phyloP scores from a whole-genome alignment of 257 asterid species.

The Oldenlandia corymbosa region DNA sequence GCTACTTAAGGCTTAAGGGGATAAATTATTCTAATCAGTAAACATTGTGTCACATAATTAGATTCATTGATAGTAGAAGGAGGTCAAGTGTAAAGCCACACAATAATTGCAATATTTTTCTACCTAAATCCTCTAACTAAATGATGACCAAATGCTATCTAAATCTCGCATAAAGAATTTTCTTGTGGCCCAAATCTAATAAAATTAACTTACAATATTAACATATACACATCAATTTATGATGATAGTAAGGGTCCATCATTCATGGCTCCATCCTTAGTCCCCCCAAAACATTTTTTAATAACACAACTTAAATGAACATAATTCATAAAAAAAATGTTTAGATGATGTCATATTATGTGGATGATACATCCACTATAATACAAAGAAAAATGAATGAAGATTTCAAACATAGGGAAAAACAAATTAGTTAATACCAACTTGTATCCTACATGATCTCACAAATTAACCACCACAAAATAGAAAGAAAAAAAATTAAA shows the following conservation, averaged over 20 bases:
- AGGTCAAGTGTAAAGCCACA: neutral
- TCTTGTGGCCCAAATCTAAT: slow-evolving; percentile 9
- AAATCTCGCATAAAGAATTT: neutral
- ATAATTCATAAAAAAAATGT: slow-evolving; percentile 2
- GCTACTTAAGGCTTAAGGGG: neutral
- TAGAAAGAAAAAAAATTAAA: neutral
- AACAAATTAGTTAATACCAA: slow-evolving; percentile 8
- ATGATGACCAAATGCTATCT: neutral
- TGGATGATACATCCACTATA: slow-evolving; percentile 8
- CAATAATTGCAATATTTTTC: slow-evolving; percentile 3
- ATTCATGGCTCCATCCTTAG: neutral
- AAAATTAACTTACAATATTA: neutral
- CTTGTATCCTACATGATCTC: slow-evolving; percentile 4
- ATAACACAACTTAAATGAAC: too few relatives aligned
- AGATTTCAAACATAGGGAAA: slow-evolving; percentile 13
- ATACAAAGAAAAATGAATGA: slow-evolving; percentile 8
- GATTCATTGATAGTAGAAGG: neutral
- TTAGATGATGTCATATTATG: slow-evolving; percentile 3
- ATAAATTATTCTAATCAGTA: neutral
- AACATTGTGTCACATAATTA: neutral
- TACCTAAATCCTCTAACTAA: neutral
- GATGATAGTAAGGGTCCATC: neutral
- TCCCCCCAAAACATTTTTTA: neutral
- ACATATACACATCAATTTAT: neutral
- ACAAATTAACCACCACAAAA: slow-evolving; percentile 5